Conservation (phyloP, 306 rosid genomes). For the Cicer judaicum region DNA sequence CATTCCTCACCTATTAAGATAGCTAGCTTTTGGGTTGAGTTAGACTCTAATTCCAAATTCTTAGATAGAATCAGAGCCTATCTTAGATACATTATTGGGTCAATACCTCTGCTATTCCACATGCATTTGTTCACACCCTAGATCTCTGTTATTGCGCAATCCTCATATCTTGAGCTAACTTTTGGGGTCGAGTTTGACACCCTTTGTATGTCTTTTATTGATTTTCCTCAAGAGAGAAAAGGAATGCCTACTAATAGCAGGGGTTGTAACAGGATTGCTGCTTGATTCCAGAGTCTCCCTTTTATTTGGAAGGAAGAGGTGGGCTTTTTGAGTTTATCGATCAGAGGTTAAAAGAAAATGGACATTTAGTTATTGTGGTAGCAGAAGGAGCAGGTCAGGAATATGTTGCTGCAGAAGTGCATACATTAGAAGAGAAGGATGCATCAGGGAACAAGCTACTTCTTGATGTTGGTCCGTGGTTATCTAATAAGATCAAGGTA, state of each 20-base stretch:
- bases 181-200: too few species aligned
- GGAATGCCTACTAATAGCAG: slow-evolving; percentile 46
- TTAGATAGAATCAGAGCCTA: too few species aligned
- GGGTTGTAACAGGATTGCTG: slow-evolving; percentile 88
- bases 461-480: slow-evolving; percentile 86
- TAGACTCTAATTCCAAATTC: too few species aligned
- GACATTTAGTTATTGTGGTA: slow-evolving; percentile 88
- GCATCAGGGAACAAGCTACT: slow-evolving; percentile 93
- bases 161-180: too few species aligned
- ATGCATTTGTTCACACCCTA: too few species aligned
- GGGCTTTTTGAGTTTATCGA: slow-evolving; percentile 86
- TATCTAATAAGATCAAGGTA: slow-evolving; percentile 83
- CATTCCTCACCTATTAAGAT: too few species aligned
- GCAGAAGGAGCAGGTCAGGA: slow-evolving; percentile 99
- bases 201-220: background rate
- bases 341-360: slow-evolving; percentile 80
- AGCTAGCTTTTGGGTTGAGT: too few species aligned
- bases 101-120: too few species aligned
- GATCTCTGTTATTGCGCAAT: too few species aligned
- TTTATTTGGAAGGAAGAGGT: slow-evolving; percentile 90
- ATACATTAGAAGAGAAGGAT: slow-evolving; percentile 58
- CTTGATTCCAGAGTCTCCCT: slow-evolving; percentile 96
- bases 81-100: too few species aligned
- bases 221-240: slow-evolving; percentile 28
- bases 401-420: slow-evolving; percentile 64